Evolutionary conservation across 2,329 filamentous ascomycete genomes (phyloP), one percentile per base, ranked within the genome.

Genomic region (Fusarium cyanostomum): DNA sequence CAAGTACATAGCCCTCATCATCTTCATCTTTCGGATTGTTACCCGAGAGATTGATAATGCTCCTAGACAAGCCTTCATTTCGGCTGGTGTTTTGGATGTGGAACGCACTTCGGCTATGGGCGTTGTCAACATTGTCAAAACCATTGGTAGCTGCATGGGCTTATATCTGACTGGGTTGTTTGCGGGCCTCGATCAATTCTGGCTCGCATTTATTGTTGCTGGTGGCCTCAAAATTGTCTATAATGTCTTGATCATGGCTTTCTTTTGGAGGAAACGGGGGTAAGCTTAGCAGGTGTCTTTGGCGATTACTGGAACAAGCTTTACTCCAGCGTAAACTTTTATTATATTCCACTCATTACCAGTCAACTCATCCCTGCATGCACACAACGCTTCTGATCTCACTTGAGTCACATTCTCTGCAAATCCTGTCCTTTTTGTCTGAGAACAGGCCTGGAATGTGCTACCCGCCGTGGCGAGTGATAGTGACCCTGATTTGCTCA

Each of bases 81-180:
- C 66, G 0, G 63, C 66, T 1, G 60, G 63, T 1, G 66, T 69
- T 3, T 21, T 69, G 7, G 66, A 69, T 3, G 43, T 52, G 2
- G 66, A 69, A 12, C 62, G 66, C 6, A 69, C 66, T 4, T 67
- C 66, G 1, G 66, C 66, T 1, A 65, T 69, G 66, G 66, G 66
- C 2, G 66, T 69, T 3, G 42, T 69, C 0, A 69, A 69, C 11
- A 69, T 69, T n/a, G 64, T 68, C 8, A 69, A 69, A 44, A 69
- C 66, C 1, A 49, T 67, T 11, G 65, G 65, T 7, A 66, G 61
- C 13, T 67, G 65, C n/a, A 12, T 67, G 2, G 66, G 66, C 2
- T 15, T 69, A 12, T 69, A 69, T 2, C n/a, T 62, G 1, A 69
- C 66, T 0, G 66, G 66, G 0, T 13, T 67, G 9, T 69, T 68